Evolutionary conservation across 495 filamentous ascomycete species (phyloP), one percentile per base, ranked within the genome.

Genomic region (Tuber aestivum): DNA sequence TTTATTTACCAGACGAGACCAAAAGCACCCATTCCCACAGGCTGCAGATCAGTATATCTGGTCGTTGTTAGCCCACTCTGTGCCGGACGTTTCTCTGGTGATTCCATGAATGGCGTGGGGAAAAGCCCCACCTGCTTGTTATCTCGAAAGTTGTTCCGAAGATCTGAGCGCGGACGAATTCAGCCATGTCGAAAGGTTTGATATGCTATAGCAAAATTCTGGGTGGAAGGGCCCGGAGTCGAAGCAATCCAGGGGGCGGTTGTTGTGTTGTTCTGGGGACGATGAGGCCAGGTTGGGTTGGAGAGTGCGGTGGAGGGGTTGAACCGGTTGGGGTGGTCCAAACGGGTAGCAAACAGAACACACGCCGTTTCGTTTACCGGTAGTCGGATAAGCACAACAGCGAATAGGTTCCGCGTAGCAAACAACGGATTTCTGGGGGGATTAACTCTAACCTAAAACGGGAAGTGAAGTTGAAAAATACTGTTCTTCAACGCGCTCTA

Each of bases 101-200:
- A 37, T 71, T 69, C 71, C n/a, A 80, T 65, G 75, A 74, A 23
- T 61, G 10, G 50, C n/a, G n/a, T 76, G 73, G 38, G 73, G 78
- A 74, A 75, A 48, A 69, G 70, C 76, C 86, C 81, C 89, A 97
- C 94, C 95, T 91, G 87, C 95, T 97, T 77, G 95, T 99, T 86
- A 99, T 99, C 89, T 99, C 95, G 83, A 99, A 99, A 78, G 95
- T 97, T 72, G 96, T 98, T 84, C 95, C 96, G 84, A 99, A 99
- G 85, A 99, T 98, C 90, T 97, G 94, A 83, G 95, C 94, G 84
- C 95, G 92, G 82, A 98, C 94, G 86, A 99, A 99, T 90, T 98
- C 95, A 84, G 94, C 94, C 94, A 97, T 97, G 80, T 83, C 88
- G 84, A 82, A 81, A 78, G 79, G 81, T 73, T 35, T 14, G 14